A percentile compares a stretch with the other conserved stretches of the same genome.
phyloP scores from a whole-genome alignment of 208 protist species.

The Wallacemonas rigidus region DNA sequence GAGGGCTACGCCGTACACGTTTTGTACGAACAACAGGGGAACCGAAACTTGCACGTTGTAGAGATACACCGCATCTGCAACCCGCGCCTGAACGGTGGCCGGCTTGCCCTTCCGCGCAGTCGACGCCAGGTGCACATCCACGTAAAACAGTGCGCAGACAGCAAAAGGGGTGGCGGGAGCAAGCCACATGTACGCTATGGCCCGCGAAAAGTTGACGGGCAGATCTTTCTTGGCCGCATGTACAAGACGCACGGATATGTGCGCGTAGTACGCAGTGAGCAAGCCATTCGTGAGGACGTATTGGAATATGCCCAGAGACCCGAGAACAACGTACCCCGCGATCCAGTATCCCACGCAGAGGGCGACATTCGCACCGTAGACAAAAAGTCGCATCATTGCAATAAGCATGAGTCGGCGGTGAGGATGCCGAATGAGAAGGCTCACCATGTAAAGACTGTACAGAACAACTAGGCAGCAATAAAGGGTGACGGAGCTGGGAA shows the following conservation, averaged over 20 bases:
- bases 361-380: conserved; percentile 66
- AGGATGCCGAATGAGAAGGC: conserved; percentile 28
- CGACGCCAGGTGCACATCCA: conserved; percentile 42
- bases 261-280: conserved; percentile 51
- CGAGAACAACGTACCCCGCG: conserved; percentile 50
- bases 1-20: conserved; percentile 50
- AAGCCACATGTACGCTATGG: conserved; percentile 57
- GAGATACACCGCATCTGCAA: conserved; percentile 43
- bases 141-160: conserved; percentile 56
- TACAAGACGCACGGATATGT: conserved; percentile 39
- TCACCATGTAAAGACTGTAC: conserved; percentile 34
- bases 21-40: conserved; percentile 60
- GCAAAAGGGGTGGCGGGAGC: conserved; percentile 60
- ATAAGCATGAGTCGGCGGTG: conserved; percentile 39
- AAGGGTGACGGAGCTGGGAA: conserved; percentile 62
- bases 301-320: conserved; percentile 52
- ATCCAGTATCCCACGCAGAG: conserved; percentile 73
- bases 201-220: conserved; percentile 32
- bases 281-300: conserved; percentile 53
- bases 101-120: conserved; percentile 5
- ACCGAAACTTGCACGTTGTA: conserved; percentile 56
- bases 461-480: conserved; percentile 62
- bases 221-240: conserved; percentile 11
- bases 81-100: not conserved
- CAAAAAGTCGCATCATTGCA: conserved; percentile 37